Base-by-base conservation (phyloP, 1,139 yeast species). In the Geotrichum phurueaensis region DNA sequence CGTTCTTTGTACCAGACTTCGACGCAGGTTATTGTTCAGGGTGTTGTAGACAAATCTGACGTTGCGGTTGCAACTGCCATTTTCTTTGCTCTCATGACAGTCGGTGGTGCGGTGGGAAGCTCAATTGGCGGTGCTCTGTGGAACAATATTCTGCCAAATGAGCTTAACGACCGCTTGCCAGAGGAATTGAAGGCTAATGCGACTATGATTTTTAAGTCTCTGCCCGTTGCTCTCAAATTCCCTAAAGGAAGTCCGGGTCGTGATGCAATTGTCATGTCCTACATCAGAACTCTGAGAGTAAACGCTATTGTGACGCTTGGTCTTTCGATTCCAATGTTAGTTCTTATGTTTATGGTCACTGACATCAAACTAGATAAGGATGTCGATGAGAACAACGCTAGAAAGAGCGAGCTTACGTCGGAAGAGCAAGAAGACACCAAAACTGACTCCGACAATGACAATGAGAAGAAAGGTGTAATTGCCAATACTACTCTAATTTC, bases 31-130 rank as follows among this genome's bases (percentile, higher is more conserved):
- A 51, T 62, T 45, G 64, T 66, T 9, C 68, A 66, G 51, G 59
- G 66, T 2, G 62, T 60, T 23, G 63, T 62, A 20, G 27, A 60
- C 5, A 66, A 64, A 33, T 50, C 58, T 43, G 65, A 65, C 31
- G 65, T 64, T 3, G 68, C 66, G 3, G 64, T 63, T 27, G 59
- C 64, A 9, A 64, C 67, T n/a, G 66, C 67, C 9, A 54, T 65
- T 39, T 66, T 64, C 58, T 62, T 63, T 56, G 61, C 67, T n/a
- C 63, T 64, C 49, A 55, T 63, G 27, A 59, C 64, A 10, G 49
- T 65, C 33, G 76, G 76, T 52, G 71, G 70, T 20, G 69, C 75
- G 20, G 65, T 73, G 36, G 76, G 75, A 27, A 47, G 54, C 49
- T 65, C 74, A 13, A 65, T 72, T 43, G 57, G 73, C 20, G 71